Evolutionary conservation across 2,329 filamentous ascomycete species (phyloP).

Genomic region (Huntiella savannae): DNA sequence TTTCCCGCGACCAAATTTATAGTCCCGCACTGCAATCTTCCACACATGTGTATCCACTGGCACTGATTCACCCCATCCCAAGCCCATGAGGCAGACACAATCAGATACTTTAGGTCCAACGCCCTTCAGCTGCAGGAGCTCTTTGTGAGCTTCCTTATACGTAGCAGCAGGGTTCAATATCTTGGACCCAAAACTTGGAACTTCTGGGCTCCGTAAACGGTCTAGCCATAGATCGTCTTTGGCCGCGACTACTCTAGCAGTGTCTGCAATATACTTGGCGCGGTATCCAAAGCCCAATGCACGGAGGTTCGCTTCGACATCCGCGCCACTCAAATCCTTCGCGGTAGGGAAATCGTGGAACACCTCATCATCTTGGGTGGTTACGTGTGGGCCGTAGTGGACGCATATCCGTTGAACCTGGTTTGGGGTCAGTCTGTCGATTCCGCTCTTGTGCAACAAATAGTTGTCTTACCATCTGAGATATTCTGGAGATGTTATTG

Average conservation of each 20-base stretch:
- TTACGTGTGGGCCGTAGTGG: constrained; percentile 65
- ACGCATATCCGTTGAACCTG: constrained; percentile 70
- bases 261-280: constrained; percentile 79
- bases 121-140: constrained; percentile 60
- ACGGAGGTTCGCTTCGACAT: constrained; percentile 65
- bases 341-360: constrained; percentile 82
- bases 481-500: constrained; percentile 91
- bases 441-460: neutral
- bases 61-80: constrained; percentile 89
- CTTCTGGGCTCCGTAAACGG: constrained; percentile 57
- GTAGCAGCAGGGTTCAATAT: constrained; percentile 26
- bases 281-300: constrained; percentile 84
- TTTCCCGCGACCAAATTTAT: constrained; percentile 75
- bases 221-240: constrained; percentile 59
- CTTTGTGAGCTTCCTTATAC: constrained; percentile 64
- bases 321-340: constrained; percentile 46
- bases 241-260: constrained; percentile 56
- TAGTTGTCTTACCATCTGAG: constrained; percentile 53
- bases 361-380: constrained; percentile 44
- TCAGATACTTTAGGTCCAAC: constrained; percentile 95
- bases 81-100: constrained; percentile 87
- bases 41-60: constrained; percentile 96
- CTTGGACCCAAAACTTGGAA: constrained; percentile 32
- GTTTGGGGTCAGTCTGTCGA: neutral
- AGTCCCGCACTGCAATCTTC: constrained; percentile 94